phyloP scores from a whole-genome alignment of 371 early-diverging fungal species.

The Rhizopus arrhizus region DNA sequence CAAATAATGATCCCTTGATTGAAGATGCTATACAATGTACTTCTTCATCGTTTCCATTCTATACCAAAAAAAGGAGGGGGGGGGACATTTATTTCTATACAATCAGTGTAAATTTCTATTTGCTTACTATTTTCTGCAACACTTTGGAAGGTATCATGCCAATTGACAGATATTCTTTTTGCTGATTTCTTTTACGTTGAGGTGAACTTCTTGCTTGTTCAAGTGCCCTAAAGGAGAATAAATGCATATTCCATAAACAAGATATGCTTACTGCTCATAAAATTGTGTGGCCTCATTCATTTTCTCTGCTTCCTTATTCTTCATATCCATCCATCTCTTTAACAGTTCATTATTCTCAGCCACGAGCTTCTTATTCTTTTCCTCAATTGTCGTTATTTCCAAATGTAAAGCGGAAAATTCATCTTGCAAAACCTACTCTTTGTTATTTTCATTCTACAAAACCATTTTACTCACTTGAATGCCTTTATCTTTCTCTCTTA shows the following conservation, averaged over 20 bases:
- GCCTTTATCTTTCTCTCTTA: constrained; percentile 83
- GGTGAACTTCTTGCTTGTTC: constrained; percentile 37
- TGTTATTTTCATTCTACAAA: not conserved
- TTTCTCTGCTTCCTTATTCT: constrained; percentile 89
- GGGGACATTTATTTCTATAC: not conserved
- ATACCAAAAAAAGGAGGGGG: not conserved
- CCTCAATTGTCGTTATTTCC: constrained; percentile 86
- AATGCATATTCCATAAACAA: not conserved
- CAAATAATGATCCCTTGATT: constrained; percentile 74
- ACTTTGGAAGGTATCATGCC: constrained; percentile 19
- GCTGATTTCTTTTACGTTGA: constrained; percentile 21
- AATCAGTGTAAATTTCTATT: constrained; percentile 22
- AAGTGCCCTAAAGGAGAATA: constrained; percentile 11
- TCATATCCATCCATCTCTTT: constrained; percentile 89
- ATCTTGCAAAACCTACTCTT: constrained; percentile 72
- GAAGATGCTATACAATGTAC: constrained; percentile 82
- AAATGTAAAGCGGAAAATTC: constrained; percentile 89
- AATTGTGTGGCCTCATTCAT: constrained; percentile 93
- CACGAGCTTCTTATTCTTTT: constrained; percentile 72
- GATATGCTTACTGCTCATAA: constrained; percentile 65
- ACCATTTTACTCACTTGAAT: constrained; percentile 65
- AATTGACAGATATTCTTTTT: constrained; percentile 2
- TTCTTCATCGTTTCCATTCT: constrained; percentile 75
- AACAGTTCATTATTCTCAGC: constrained; percentile 85
- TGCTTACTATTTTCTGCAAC: constrained; percentile 14